Base-by-base conservation (phyloP, 495 filamentous ascomycete genomes). In the Penicillium desertorum region DNA sequence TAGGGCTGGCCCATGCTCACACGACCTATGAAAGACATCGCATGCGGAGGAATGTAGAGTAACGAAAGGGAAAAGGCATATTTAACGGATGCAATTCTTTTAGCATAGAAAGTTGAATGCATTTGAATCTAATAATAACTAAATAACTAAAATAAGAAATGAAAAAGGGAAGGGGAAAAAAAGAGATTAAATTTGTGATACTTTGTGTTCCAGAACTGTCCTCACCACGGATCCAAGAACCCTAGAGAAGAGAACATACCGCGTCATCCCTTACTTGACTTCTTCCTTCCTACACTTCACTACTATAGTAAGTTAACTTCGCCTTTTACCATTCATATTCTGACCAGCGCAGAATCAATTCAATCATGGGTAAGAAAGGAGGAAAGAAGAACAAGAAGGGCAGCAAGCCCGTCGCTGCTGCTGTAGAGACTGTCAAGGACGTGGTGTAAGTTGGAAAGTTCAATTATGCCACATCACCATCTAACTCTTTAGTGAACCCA, bases 321-420 rank as follows among this genome's bases (percentile, higher is more conserved):
- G 56, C 16, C 4, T 39, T 39, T 7, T 17, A 14, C 3, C 7
- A 39, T 39, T 9, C 36, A 39, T 39, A 37, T 53, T 51, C 54
- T 62, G 25, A 65, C 56, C 39, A 52, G 27, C 45, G 43, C 64
- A 59, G 56, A 55, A 27, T 42, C 20, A 48, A 53, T 54, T 29
- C 47, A 60, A 61, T 34, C 57, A 78, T 78, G 76, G 36, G 71
- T 39, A 78, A 76, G 71, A 78, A 76, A 60, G 73, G 76, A 62
- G 76, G 76, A 65, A 78, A 78, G 68, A 67, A 64, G 45, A 70
- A 67, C 51, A 74, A 73, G 64, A 63, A 61, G 54, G 76, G 75
- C 63, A 58, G 54, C 46, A 70, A 70, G 63, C 63, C 66, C 52
- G 69, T 62, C 9, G 68, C 59, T 36, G 67, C 65, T 7, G 70